Evolutionary conservation across 192 early-diverging fungal species (phyloP).

Genomic region (Paraglomus brasilianum): DNA sequence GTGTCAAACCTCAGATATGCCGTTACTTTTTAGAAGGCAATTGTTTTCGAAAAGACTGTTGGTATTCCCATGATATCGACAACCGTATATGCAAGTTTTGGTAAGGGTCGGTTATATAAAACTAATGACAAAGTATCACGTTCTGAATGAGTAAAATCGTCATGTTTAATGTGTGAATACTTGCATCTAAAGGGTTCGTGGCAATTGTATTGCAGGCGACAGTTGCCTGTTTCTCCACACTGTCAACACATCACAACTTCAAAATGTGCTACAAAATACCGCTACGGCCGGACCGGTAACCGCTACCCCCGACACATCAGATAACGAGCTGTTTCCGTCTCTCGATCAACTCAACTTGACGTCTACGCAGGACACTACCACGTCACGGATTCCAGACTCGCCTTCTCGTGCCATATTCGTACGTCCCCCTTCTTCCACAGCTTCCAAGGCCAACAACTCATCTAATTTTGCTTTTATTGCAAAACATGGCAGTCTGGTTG

Average conservation of each 20-base stretch:
- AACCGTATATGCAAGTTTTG: slow-evolving; percentile 58
- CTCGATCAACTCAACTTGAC: slow-evolving; percentile 13
- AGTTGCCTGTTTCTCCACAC: slow-evolving; percentile 52
- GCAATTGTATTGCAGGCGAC: slow-evolving; percentile 52
- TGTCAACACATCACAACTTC: slow-evolving; percentile 37
- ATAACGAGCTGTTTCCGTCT: neutral
- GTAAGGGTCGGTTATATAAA: slow-evolving; percentile 35
- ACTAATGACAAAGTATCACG: neutral
- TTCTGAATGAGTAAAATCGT: neutral
- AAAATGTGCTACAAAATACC: slow-evolving; percentile 32
- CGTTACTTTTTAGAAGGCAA: slow-evolving; percentile 55
- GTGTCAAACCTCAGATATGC: slow-evolving; percentile 41
- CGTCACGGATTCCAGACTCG: slow-evolving; percentile 32
- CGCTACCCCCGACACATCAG: neutral
- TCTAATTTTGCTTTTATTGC: neutral
- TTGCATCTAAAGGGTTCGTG: slow-evolving; percentile 45
- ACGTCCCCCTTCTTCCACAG: neutral
- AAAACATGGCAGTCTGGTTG: neutral
- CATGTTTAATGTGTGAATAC: neutral
- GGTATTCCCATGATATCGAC: slow-evolving; percentile 55
- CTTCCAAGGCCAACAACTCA: neutral
- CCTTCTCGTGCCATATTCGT: slow-evolving; percentile 5
- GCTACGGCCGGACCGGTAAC: neutral
- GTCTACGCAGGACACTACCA: slow-evolving; percentile 32
- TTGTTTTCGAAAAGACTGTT: slow-evolving; percentile 56